Base-by-base conservation (phyloP, 139 green algal genomes). In the Chlamydomonas schloesseri region DNA sequence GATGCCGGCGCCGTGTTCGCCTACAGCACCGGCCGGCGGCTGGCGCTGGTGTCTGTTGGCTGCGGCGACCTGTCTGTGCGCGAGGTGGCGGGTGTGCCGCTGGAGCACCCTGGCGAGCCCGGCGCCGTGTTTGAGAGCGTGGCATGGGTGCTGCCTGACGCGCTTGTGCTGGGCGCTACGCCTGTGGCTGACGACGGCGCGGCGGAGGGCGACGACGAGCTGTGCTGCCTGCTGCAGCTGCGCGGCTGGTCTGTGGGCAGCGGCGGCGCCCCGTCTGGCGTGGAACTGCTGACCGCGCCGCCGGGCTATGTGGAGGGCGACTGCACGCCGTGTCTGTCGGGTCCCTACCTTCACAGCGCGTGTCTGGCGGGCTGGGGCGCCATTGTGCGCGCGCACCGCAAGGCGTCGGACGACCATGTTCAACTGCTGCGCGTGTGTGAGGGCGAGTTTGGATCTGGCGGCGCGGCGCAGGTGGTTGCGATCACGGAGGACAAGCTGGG, bases 331-430 rank as follows among this genome's bases (percentile, higher is more conserved):
- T 6, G 36, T n/a, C 81, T 90, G 84, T 75, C 86, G 13, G 91
- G 88, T 0, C 90, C 84, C 62, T 90, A 90, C 74, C 29, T 90
- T 9, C 58, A 91, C 65, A 50, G 31, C 26, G 37, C 68, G 4
- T 21, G 71, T 0, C 55, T 93, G 31, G 57, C 76, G 3, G 58
- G 75, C 29, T 95, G 92, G 93, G 86, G 71, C 31, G 83, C 76
- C 24, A 31, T 81, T 0, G 80, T 94, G 33, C 77, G 78, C 5
- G 74, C 85, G 26, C 93, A 96, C 84, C 88, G 89, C 78, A 92
- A 92, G 86, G 69, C 87, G 14, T 74, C 53, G 3, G 93, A 96
- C 71, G 89, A 94, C n/a, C 93, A 96, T 73, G 65, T 96, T 14
- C 93, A 89, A 58, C 34, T 95, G 71, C 15, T 78, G 46, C 55